Percentiles rank a stretch among this genome's conserved stretches.
These are phyloP conservation scores for Mycosphaerelloides madeirae DNA, from an alignment of 2,329 filamentous ascomycete genomes.

Conservation along the genomic window DNA sequence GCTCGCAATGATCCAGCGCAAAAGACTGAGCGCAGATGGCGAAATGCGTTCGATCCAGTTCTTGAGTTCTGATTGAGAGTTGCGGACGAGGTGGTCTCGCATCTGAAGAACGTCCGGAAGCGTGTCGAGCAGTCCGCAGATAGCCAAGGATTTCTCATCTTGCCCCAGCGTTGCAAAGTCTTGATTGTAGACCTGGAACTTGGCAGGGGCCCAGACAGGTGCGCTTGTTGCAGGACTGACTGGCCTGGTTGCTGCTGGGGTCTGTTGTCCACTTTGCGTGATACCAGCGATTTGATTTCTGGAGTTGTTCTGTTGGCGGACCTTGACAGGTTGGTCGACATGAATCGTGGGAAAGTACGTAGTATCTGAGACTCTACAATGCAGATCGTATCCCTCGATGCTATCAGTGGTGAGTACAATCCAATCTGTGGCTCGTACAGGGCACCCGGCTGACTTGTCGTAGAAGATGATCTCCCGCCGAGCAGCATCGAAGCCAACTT, in stretches of 20 bases:
- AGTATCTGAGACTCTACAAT: slow-evolving; percentile 49
- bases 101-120: slow-evolving; percentile 61
- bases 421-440: slow-evolving; percentile 50
- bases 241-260: slow-evolving; percentile 9
- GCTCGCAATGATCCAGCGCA: slow-evolving; percentile 86
- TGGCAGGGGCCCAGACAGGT: slow-evolving; percentile 30
- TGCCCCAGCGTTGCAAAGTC: slow-evolving; percentile 55
- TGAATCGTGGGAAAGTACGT: slow-evolving; percentile 42
- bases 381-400: slow-evolving; percentile 29
- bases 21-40: slow-evolving; percentile 60
- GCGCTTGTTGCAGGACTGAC: slow-evolving; percentile 13
- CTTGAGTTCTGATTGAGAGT: slow-evolving; percentile 37
- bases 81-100: slow-evolving; percentile 42
- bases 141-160: slow-evolving; percentile 44
- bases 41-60: slow-evolving; percentile 58
- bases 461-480: slow-evolving; percentile 42
- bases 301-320: neutral
- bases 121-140: slow-evolving; percentile 52
- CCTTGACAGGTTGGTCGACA: slow-evolving; percentile 24
- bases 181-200: slow-evolving; percentile 46
- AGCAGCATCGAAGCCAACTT: slow-evolving; percentile 31
- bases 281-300: neutral
- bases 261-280: slow-evolving; percentile 3
- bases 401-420: slow-evolving; percentile 34
- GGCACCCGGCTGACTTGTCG: slow-evolving; percentile 20